phyloP scores from a whole-genome alignment of 768 basidiomycete genomes.

The Boletus pseudopeckii region DNA sequence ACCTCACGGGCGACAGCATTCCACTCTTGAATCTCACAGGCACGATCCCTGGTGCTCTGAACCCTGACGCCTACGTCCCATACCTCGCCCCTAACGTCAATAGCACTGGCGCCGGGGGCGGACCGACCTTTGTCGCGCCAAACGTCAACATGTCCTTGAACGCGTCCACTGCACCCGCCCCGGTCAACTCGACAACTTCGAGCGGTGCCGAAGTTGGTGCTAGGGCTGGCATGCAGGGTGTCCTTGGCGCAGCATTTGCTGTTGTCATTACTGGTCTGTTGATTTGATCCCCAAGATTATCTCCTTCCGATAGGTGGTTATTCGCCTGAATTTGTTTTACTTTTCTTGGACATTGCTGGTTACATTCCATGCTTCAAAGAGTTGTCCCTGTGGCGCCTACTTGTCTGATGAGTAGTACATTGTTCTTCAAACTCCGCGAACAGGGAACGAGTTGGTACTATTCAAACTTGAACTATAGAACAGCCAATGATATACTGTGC shows the following conservation, averaged over 20 bases:
- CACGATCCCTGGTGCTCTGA: constrained; percentile 43
- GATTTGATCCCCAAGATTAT: constrained; percentile 2
- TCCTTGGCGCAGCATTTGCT: constrained; percentile 7
- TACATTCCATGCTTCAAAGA: too few species aligned
- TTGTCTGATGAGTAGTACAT: too few species aligned
- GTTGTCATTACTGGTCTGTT: constrained; percentile 5
- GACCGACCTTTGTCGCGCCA: constrained; percentile 37
- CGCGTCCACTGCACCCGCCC: constrained; percentile 31
- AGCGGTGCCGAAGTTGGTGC: not conserved
- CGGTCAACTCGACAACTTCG: constrained; percentile 40
- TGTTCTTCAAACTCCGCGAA: too few species aligned
- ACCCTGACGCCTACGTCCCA: constrained; percentile 38
- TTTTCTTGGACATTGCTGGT: not conserved
- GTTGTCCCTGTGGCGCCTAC: too few species aligned
- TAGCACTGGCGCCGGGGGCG: constrained; percentile 41
- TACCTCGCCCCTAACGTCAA: constrained; percentile 42
- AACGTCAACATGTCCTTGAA: constrained; percentile 36
- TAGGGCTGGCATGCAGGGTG: constrained; percentile 1
- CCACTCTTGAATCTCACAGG: constrained; percentile 42
- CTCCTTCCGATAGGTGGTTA: not conserved
- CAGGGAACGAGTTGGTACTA: too few species aligned
- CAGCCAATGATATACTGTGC: too few species aligned
- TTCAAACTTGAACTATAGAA: too few species aligned
- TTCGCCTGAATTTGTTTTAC: not conserved
- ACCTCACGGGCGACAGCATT: constrained; percentile 25